Evolutionary conservation across 2,329 filamentous ascomycete species (phyloP).

Genomic region (Diaporthe destruens): DNA sequence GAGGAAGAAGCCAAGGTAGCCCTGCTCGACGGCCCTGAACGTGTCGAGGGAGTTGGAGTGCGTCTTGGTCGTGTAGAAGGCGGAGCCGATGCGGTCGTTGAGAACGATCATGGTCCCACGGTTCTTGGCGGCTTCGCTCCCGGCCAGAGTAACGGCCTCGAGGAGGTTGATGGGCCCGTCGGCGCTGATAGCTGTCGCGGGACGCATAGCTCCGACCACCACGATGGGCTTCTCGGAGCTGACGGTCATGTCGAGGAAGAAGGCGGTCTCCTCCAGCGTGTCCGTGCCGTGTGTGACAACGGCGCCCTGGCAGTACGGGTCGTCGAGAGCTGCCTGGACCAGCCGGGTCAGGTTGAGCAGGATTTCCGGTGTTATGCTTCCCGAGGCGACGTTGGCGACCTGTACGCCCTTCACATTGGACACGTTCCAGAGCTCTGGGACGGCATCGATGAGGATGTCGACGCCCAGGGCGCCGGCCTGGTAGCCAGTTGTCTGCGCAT

Average conservation of each 20-base stretch:
- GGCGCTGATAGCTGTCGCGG: slow-evolving; percentile 71
- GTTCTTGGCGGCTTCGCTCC: slow-evolving; percentile 56
- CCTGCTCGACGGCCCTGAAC: slow-evolving; percentile 69
- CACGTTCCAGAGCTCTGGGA: slow-evolving; percentile 66
- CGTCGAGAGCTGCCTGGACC: slow-evolving; percentile 62
- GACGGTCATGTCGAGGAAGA: slow-evolving; percentile 71
- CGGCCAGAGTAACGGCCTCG: slow-evolving; percentile 69
- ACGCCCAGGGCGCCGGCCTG: slow-evolving; percentile 60
- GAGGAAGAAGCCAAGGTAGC: slow-evolving; percentile 69
- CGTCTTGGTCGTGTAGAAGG: slow-evolving; percentile 72
- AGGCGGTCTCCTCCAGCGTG: slow-evolving; percentile 73
- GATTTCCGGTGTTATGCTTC: slow-evolving; percentile 62
- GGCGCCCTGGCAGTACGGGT: slow-evolving; percentile 58
- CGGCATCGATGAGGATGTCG: slow-evolving; percentile 64
- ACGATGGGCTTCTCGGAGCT: slow-evolving; percentile 70
- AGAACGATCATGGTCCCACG: slow-evolving; percentile 71
- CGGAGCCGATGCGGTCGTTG: slow-evolving; percentile 71
- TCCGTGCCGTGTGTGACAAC: slow-evolving; percentile 76
- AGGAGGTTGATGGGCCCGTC: slow-evolving; percentile 74
- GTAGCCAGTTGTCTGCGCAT: slow-evolving; percentile 62
- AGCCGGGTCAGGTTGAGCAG: slow-evolving; percentile 61
- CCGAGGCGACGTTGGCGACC: slow-evolving; percentile 62
- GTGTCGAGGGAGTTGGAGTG: slow-evolving; percentile 74
- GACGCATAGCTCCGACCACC: slow-evolving; percentile 73
- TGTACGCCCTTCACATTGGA: slow-evolving; percentile 67